A percentile compares a stretch with the other conserved stretches of the same genome.
phyloP scores from a whole-genome alignment of 371 early-diverging fungal genomes.

The Apophysomyces sp. region DNA sequence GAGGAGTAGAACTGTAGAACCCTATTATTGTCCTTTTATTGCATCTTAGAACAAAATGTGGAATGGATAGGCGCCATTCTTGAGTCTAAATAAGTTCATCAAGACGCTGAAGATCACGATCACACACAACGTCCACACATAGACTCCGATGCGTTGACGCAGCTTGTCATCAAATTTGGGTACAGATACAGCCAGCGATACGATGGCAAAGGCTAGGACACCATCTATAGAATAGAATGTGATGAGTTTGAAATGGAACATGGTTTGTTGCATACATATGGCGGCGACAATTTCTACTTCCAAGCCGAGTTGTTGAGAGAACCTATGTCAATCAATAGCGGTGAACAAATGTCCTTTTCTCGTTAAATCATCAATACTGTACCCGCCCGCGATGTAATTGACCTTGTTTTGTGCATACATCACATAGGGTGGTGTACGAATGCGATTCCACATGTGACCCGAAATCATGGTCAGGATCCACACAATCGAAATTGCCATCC shows the following conservation, averaged over 20 bases:
- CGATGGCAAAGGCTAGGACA: slow-evolving; percentile 47
- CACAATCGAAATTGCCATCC: slow-evolving; percentile 52
- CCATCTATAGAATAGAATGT: slow-evolving; percentile 44
- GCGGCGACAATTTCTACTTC: slow-evolving; percentile 79
- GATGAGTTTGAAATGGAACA: not conserved
- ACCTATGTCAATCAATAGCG: slow-evolving; percentile 39
- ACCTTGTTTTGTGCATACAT: slow-evolving; percentile 53
- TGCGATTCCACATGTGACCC: slow-evolving; percentile 91
- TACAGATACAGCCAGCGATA: slow-evolving; percentile 42
- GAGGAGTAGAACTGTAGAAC: slow-evolving; percentile 17
- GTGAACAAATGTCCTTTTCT: not conserved
- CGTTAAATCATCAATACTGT: not conserved
- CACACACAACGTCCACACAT: slow-evolving; percentile 51
- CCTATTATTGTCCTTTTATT: slow-evolving; percentile 3
- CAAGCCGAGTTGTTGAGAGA: slow-evolving; percentile 74
- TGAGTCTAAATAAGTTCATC: slow-evolving; percentile 65
- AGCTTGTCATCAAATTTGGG: slow-evolving; percentile 37
- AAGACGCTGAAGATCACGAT: slow-evolving; percentile 64
- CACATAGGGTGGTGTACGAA: slow-evolving; percentile 75
- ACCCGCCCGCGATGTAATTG: slow-evolving; percentile 63
- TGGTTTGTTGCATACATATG: slow-evolving; percentile 61
- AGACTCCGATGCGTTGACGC: slow-evolving; percentile 58
- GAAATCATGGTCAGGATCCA: slow-evolving; percentile 65
- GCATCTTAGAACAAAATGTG: slow-evolving; percentile 53
- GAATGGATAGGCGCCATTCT: slow-evolving; percentile 81